Evolutionary conservation across 768 basidiomycete genomes (phyloP).

Genomic region (Collybia nuda): DNA sequence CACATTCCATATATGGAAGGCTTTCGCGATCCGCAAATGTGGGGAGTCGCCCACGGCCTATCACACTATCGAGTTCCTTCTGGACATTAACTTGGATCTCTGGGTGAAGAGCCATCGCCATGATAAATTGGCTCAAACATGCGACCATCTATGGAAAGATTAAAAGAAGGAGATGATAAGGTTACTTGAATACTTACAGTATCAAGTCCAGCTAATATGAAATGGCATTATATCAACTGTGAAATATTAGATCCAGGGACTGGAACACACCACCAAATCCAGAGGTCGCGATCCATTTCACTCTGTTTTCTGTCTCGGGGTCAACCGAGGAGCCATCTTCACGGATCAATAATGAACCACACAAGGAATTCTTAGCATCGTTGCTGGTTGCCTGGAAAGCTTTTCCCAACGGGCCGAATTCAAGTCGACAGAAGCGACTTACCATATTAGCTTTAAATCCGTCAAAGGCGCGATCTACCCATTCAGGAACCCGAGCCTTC

Average conservation of each 20-base stretch:
- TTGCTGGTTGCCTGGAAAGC: conserved; percentile 14
- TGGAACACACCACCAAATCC: conserved; percentile 11
- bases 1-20: conserved; percentile 16
- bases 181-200: conserved; percentile 5
- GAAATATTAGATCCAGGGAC: background rate
- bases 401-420: background rate
- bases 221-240: background rate
- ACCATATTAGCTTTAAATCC: conserved; percentile 15
- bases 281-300: conserved; percentile 17
- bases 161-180: background rate
- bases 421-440: background rate
- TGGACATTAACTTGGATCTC: conserved; percentile 13
- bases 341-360: conserved; percentile 16
- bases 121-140: conserved; percentile 14
- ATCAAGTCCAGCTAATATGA: conserved; percentile 12
- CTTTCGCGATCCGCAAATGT: conserved; percentile 13
- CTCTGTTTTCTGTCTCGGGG: conserved; percentile 13
- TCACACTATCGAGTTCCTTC: conserved; percentile 15
- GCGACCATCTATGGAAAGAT: conserved; percentile 9
- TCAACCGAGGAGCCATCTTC: conserved; percentile 12
- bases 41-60: conserved; percentile 14
- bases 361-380: conserved; percentile 16
- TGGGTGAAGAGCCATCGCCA: conserved; percentile 16
- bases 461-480: conserved; percentile 15
- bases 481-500: conserved; percentile 14